A percentile compares a stretch with the other conserved stretches of the same genome.
Evolutionary conservation across 2,329 filamentous ascomycete genomes (phyloP).

Genomic region (Phialophora chinensis): DNA sequence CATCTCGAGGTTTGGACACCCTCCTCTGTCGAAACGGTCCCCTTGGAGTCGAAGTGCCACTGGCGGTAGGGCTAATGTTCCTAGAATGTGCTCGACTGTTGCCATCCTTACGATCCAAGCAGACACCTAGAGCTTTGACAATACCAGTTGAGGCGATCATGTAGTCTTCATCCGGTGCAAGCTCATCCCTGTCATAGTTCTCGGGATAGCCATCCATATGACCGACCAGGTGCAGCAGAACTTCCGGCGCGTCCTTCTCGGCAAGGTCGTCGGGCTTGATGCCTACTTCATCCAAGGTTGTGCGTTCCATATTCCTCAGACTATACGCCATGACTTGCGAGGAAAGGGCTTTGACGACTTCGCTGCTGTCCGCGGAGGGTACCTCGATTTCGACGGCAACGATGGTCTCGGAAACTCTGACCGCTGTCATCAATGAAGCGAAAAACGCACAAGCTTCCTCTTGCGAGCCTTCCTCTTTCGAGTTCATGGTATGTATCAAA

Average conservation of each 20-base stretch:
- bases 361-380: constrained; percentile 78
- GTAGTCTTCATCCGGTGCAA: constrained; percentile 88
- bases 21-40: constrained; percentile 55
- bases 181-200: constrained; percentile 66
- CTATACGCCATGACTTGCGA: constrained; percentile 96
- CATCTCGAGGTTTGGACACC: constrained; percentile 77
- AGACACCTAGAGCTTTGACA: constrained; percentile 90
- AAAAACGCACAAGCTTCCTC: constrained; percentile 95
- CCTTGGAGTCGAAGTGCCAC: constrained; percentile 61
- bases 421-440: constrained; percentile 86
- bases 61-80: constrained; percentile 52
- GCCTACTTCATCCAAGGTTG: constrained; percentile 68
- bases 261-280: constrained; percentile 54
- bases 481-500: constrained; percentile 72
- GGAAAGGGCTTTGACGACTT: constrained; percentile 87
- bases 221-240: constrained; percentile 85
- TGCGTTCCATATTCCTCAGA: constrained; percentile 84
- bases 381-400: constrained; percentile 93
- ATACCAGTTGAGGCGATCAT: constrained; percentile 95
- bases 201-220: constrained; percentile 61
- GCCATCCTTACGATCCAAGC: constrained; percentile 77
- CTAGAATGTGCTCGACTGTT: constrained; percentile 47
- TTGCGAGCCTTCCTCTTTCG: constrained; percentile 77
- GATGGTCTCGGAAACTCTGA: constrained; percentile 79
- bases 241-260: constrained; percentile 73